phyloP scores from a whole-genome alignment of 257 asterid species.

The Lycium ferocissimum region DNA sequence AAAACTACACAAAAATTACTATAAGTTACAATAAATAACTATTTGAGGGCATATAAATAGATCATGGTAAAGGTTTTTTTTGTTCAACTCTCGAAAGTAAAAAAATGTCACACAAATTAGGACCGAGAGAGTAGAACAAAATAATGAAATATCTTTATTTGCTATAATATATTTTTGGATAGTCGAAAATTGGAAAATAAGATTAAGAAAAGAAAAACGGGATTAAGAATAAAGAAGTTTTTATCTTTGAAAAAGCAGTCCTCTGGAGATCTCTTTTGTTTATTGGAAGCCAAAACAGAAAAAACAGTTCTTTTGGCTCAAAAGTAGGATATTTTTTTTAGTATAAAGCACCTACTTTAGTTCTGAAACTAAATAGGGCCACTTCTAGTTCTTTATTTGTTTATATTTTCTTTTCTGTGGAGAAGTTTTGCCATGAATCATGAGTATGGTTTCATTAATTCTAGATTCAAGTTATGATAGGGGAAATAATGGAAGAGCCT shows the following conservation, averaged over 20 bases:
- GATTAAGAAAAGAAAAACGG: background rate
- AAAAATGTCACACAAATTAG: too few species aligned
- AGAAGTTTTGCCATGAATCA: background rate
- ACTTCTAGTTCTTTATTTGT: background rate
- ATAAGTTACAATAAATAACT: too few species aligned
- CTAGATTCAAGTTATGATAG: background rate
- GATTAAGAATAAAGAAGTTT: background rate
- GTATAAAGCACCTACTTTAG: conserved; percentile 3
- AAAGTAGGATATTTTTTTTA: background rate
- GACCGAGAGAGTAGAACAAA: too few species aligned
- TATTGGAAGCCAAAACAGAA: conserved; percentile 13
- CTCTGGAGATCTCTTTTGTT: background rate
- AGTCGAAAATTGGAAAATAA: background rate
- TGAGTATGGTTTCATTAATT: background rate
- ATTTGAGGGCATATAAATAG: too few species aligned
- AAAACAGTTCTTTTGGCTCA: background rate
- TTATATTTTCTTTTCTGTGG: background rate
- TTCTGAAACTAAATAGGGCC: background rate
- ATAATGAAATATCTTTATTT: background rate
- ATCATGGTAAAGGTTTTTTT: too few species aligned
- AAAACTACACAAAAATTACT: too few species aligned
- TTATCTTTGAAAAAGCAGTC: background rate
- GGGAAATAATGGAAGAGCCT: conserved; percentile 10
- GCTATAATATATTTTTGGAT: background rate
- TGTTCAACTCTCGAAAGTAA: too few species aligned